A percentile compares a stretch with the other conserved stretches of the same genome.
Conservation (phyloP, 768 basidiomycete species). For the Suillus sp. region DNA sequence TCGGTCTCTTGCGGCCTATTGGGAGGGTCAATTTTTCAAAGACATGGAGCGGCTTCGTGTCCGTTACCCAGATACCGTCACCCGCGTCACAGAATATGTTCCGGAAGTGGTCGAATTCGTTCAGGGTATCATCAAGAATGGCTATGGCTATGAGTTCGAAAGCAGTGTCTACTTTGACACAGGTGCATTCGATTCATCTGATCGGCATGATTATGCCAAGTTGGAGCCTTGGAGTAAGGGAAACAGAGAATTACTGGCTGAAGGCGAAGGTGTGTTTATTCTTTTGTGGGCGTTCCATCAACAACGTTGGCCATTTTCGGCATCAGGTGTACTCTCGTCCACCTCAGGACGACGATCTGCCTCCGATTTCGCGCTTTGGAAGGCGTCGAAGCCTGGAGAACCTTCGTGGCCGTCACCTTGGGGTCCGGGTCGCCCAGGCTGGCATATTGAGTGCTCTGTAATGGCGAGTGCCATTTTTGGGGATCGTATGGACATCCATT, state of each 20-base stretch:
- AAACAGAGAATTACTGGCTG: constrained; percentile 85
- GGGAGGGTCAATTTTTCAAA: constrained; percentile 88
- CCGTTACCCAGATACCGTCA: constrained; percentile 85
- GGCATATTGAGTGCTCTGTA: constrained; percentile 99
- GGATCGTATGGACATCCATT: constrained; percentile 94
- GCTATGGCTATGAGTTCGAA: constrained; percentile 68
- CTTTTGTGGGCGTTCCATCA: constrained; percentile 1
- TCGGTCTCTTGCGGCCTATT: constrained; percentile 77
- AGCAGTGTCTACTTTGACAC: constrained; percentile 96
- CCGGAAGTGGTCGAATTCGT: constrained; percentile 93
- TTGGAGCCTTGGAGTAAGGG: constrained; percentile 96
- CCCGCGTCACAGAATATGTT: constrained; percentile 96
- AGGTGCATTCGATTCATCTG: constrained; percentile 71
- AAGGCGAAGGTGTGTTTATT: constrained; percentile 75
- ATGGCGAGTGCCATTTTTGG: constrained; percentile 95
- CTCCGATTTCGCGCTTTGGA: constrained; percentile 98
- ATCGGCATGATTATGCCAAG: constrained; percentile 87
- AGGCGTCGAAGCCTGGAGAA: constrained; percentile 93
- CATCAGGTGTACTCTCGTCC: constrained; percentile 57
- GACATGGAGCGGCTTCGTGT: constrained; percentile 92
- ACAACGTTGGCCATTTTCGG: constrained; percentile 4
- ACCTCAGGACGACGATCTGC: constrained; percentile 71
- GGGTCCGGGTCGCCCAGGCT: constrained; percentile 94
- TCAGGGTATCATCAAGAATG: constrained; percentile 80
- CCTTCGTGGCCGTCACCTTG: constrained; percentile 96